These are phyloP conservation scores for Lentinula novae-zelandiae DNA, from an alignment of 1,284 basidiomycete genomes.

Conservation along the genomic window DNA sequence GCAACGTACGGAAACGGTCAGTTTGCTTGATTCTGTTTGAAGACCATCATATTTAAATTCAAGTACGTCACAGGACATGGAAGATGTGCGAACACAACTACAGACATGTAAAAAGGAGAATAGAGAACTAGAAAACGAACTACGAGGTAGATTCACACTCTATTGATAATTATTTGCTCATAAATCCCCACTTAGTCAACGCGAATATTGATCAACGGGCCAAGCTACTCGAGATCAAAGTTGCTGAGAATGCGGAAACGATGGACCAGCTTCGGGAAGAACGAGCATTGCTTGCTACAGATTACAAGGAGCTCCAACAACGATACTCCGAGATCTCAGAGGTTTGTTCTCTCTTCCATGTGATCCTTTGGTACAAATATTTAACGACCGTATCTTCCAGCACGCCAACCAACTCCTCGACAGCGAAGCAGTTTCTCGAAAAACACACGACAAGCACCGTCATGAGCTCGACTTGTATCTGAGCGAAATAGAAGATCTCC, in stretches of 20 bases:
- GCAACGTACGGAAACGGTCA: constrained; percentile 64
- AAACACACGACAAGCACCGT: constrained; percentile 66
- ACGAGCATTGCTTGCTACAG: constrained; percentile 57
- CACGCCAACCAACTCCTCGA: constrained; percentile 58
- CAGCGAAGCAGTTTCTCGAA: constrained; percentile 55
- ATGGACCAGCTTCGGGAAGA: constrained; percentile 74
- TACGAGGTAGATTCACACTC: background rate
- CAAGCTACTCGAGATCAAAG: constrained; percentile 57
- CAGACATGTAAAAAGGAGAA: constrained; percentile 19
- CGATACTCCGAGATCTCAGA: constrained; percentile 62
- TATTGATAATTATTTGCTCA: background rate
- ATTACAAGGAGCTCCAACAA: constrained; percentile 68
- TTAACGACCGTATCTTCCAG: constrained; percentile 27
- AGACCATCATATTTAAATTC: background rate
- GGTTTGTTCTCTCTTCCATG: constrained; percentile 33
- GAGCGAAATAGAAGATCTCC: constrained; percentile 71
- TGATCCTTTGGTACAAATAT: background rate
- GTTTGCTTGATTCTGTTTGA: constrained; percentile 13
- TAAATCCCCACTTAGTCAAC: constrained; percentile 34
- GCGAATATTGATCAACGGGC: constrained; percentile 66
- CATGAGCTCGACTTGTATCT: constrained; percentile 69
- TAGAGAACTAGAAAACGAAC: constrained; percentile 13
- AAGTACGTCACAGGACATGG: constrained; percentile 59
- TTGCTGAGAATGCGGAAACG: constrained; percentile 59
- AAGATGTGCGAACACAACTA: constrained; percentile 58